phyloP scores from a whole-genome alignment of 1,139 yeast genomes.

The Taiozyma sp. region DNA sequence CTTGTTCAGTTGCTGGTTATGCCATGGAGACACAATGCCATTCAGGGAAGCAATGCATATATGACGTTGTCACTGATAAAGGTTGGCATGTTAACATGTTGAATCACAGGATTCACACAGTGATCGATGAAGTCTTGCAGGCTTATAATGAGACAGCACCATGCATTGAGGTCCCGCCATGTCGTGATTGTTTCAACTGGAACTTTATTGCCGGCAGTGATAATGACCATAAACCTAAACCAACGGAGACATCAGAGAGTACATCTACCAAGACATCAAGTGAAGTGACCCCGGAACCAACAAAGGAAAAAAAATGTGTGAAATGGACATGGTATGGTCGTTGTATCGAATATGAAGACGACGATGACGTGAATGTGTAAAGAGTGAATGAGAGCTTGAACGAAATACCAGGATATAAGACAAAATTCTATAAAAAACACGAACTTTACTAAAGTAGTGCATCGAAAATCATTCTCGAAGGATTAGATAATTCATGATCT shows the following conservation, averaged over 20 bases:
- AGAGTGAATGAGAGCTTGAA: not conserved
- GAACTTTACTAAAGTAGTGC: too few species aligned
- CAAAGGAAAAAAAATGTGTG: slow-evolving; percentile 19
- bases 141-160: slow-evolving; percentile 72
- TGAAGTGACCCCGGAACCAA: slow-evolving; percentile 16
- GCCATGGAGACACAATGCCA: slow-evolving; percentile 98
- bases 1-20: slow-evolving; percentile 90
- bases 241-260: slow-evolving; percentile 8
- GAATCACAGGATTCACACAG: slow-evolving; percentile 88
- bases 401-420: not conserved
- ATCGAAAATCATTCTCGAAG: too few species aligned
- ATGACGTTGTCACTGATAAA: slow-evolving; percentile 81
- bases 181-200: slow-evolving; percentile 93
- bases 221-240: slow-evolving; percentile 18
- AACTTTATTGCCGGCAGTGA: slow-evolving; percentile 53
- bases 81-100: slow-evolving; percentile 91
- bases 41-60: slow-evolving; percentile 81
- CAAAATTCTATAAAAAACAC: too few species aligned
- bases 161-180: slow-evolving; percentile 72
- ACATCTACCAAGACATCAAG: slow-evolving; percentile 15
- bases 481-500: not conserved
- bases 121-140: slow-evolving; percentile 73
- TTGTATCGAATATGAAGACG: slow-evolving; percentile 16
- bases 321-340: slow-evolving; percentile 25
- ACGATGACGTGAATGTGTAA: not conserved